Percentiles rank a stretch among this genome's conserved stretches.
Conservation (phyloP, 306 rosid species). For the Medicago arabica region DNA sequence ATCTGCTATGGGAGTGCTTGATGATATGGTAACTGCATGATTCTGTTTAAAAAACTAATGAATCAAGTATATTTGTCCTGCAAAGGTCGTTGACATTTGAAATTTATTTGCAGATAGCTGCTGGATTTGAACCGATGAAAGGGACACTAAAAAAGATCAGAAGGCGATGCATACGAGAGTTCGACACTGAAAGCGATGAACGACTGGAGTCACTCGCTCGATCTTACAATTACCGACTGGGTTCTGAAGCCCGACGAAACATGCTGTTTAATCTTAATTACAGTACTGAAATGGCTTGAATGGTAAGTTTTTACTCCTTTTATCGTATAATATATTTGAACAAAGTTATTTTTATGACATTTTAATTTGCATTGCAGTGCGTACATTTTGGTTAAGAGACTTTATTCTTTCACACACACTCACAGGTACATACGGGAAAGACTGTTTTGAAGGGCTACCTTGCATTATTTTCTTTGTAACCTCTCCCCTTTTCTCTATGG, state of each 20-base stretch:
- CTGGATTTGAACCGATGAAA: slow-evolving; percentile 78
- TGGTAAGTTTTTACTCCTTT: slow-evolving; percentile 48
- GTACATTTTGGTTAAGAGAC: slow-evolving; percentile 11
- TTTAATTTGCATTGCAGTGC: slow-evolving; percentile 8
- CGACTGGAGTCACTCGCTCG: slow-evolving; percentile 58
- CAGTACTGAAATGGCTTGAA: slow-evolving; percentile 56
- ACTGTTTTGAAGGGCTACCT: not conserved
- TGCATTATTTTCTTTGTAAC: not conserved
- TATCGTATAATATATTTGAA: not conserved
- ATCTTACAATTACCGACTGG: slow-evolving; percentile 55
- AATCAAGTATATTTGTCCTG: not conserved
- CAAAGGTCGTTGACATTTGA: slow-evolving; percentile 38
- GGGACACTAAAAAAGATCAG: slow-evolving; percentile 68
- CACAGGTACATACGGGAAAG: not conserved
- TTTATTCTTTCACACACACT: slow-evolving; percentile 17
- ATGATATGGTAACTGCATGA: slow-evolving; percentile 68
- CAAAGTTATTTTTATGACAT: not conserved
- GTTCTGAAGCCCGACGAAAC: slow-evolving; percentile 63
- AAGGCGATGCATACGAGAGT: slow-evolving; percentile 80
- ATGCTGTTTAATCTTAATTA: slow-evolving; percentile 69
- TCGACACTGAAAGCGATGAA: slow-evolving; percentile 74
- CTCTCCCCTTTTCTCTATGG: not conserved
- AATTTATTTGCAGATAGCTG: slow-evolving; percentile 59
- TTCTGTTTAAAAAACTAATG: not conserved
- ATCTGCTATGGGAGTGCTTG: slow-evolving; percentile 65